Conservation (phyloP, 2,329 filamentous ascomycete species). For the Cladosporium sp. region DNA sequence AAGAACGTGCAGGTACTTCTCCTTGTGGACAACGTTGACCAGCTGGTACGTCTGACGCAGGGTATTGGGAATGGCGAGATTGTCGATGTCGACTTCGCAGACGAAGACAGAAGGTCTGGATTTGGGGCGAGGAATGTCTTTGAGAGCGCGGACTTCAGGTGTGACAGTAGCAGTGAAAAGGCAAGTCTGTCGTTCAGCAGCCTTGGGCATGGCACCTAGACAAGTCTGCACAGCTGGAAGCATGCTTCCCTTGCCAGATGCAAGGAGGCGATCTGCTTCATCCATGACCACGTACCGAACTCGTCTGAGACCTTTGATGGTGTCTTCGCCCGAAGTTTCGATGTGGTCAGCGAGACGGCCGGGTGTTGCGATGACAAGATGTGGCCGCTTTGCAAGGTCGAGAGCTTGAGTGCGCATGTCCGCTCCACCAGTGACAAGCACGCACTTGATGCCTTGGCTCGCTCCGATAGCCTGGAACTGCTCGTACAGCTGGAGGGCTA, state of each 20-base stretch:
- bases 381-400: slow-evolving; percentile 75
- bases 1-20: slow-evolving; percentile 90
- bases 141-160: slow-evolving; percentile 83
- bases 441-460: slow-evolving; percentile 80
- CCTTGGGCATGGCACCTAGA: slow-evolving; percentile 75
- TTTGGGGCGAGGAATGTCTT: slow-evolving; percentile 64
- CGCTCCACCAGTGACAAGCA: slow-evolving; percentile 87
- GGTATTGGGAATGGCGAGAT: slow-evolving; percentile 74
- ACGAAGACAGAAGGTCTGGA: slow-evolving; percentile 79
- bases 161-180: slow-evolving; percentile 97
- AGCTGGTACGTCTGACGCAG: slow-evolving; percentile 84
- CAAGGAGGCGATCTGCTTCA: slow-evolving; percentile 87
- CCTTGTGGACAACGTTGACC: slow-evolving; percentile 86
- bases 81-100: slow-evolving; percentile 76
- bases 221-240: slow-evolving; percentile 91
- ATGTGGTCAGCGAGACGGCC: slow-evolving; percentile 93
- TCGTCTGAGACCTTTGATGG: slow-evolving; percentile 74
- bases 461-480: slow-evolving; percentile 92
- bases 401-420: slow-evolving; percentile 93
- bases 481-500: slow-evolving; percentile 94
- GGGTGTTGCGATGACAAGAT: slow-evolving; percentile 92
- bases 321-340: slow-evolving; percentile 85
- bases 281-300: slow-evolving; percentile 88
- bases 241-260: slow-evolving; percentile 78
- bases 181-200: slow-evolving; percentile 80